phyloP scores from a whole-genome alignment of 495 filamentous ascomycete species.

The Tuber indicum region DNA sequence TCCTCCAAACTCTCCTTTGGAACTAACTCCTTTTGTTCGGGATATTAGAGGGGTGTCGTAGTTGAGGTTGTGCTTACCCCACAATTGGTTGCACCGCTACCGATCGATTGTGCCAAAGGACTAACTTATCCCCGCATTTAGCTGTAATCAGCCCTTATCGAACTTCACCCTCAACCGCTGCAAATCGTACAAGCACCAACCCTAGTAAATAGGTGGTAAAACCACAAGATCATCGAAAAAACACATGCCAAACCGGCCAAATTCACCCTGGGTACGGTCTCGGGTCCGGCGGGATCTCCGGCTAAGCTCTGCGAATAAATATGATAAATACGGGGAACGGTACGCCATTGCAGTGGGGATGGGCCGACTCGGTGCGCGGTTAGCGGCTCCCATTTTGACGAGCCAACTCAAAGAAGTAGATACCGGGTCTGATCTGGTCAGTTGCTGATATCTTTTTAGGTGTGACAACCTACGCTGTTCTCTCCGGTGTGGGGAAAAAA shows the following conservation, averaged over 20 bases:
- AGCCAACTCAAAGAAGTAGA: background rate
- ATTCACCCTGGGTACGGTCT: background rate
- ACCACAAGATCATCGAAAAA: background rate
- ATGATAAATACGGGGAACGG: background rate
- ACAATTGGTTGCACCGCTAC: background rate
- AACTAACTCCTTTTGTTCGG: background rate
- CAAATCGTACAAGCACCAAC: background rate
- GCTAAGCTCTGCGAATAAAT: background rate
- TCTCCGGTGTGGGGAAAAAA: background rate
- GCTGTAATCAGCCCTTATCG: background rate
- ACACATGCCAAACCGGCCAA: background rate
- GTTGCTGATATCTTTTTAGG: background rate
- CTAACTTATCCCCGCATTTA: background rate
- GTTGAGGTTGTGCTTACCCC: background rate
- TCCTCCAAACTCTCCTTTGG: background rate
- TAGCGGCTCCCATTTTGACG: background rate
- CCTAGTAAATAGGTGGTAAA: background rate
- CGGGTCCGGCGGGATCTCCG: background rate
- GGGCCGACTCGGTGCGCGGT: background rate
- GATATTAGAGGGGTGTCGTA: background rate
- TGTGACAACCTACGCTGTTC: background rate
- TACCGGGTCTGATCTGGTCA: background rate
- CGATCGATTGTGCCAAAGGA: background rate
- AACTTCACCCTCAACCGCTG: background rate
- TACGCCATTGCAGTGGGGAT: background rate